phyloP scores from a whole-genome alignment of 257 asterid species.

The Solanum pinnatisectum region DNA sequence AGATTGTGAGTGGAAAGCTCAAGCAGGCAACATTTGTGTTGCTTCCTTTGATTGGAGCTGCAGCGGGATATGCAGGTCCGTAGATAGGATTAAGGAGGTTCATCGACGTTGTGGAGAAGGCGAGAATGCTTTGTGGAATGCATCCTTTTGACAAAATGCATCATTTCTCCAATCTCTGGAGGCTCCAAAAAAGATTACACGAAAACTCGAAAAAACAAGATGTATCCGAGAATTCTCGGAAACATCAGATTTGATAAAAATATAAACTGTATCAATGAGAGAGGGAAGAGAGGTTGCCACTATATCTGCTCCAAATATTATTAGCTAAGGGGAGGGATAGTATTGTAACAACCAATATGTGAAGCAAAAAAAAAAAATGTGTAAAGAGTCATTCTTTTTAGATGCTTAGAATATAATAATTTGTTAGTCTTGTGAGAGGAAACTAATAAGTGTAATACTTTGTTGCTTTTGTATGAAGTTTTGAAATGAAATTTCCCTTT shows the following conservation, averaged over 20 bases:
- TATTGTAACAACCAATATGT: not conserved
- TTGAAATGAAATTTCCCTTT: not conserved
- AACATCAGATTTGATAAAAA: not conserved
- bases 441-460: not conserved
- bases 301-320: not conserved
- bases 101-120: conserved; percentile 96
- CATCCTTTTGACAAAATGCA: conserved; percentile 25
- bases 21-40: conserved; percentile 89
- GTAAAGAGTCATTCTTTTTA: not conserved
- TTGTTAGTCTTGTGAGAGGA: not conserved
- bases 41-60: conserved; percentile 98
- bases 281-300: conserved; percentile 9
- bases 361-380: not conserved
- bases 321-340: not conserved
- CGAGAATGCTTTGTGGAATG: conserved; percentile 51
- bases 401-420: not conserved
- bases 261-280: not conserved
- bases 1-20: conserved; percentile 99
- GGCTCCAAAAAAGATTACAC: not conserved
- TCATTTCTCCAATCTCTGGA: conserved; percentile 8
- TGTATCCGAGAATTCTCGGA: conserved; percentile 7
- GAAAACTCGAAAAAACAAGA: conserved; percentile 4
- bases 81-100: conserved; percentile 81
- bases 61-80: conserved; percentile 92
- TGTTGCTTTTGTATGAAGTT: not conserved